Base-by-base conservation (phyloP, 805 yeast species). In the Lipomyces starkeyi region DNA sequence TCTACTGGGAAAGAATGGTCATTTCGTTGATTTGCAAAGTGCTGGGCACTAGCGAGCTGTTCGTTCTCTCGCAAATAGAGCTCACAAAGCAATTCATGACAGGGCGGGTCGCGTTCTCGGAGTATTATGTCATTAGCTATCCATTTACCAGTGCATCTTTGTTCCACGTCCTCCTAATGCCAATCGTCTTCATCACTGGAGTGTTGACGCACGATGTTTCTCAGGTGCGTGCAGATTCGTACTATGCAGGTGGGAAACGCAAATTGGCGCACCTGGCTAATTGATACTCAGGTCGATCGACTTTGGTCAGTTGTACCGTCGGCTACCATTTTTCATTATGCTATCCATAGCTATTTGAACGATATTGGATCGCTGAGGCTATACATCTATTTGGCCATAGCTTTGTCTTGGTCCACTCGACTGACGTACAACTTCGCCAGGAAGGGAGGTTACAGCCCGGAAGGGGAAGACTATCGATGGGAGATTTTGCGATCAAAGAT, bases 381-480 rank as follows among this genome's bases (percentile, higher is more conserved):
- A 8, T 32, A 56, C 53, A 20, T 67, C 9, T 59, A 47, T 32
- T 17, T 53, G 40, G n/a, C 53, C 11, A 11, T 66, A 25, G 55
- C 34, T 20, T 17, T 56, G 47, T 32, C 58, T 35, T 69, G 72
- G 72, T 61, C 68, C 17, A 32, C 49, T 32, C 63, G 70, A 17
- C 64, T 67, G 32, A 68, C 70, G n/a, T 67, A 34, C 62, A 69
- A 69, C 52, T 69, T 67, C 55, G 70, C 68, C 5, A 65, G 72
- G 32, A 69, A 69, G 62, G 71, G 72, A 5, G 72, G 72, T 7
- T 69, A 69, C 53, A 61, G 66, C 8, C 71, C 71, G 8, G 47
- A 22, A 9, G 40, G 40, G 40, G 72, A 69, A 47, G 72, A 69
- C 56, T 69, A 69, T 61, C 63, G 72, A 47, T 69, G 70, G 70